Evolutionary conservation across 345 rosid genomes (phyloP).

Genomic region (Hirschfeldia incana): DNA sequence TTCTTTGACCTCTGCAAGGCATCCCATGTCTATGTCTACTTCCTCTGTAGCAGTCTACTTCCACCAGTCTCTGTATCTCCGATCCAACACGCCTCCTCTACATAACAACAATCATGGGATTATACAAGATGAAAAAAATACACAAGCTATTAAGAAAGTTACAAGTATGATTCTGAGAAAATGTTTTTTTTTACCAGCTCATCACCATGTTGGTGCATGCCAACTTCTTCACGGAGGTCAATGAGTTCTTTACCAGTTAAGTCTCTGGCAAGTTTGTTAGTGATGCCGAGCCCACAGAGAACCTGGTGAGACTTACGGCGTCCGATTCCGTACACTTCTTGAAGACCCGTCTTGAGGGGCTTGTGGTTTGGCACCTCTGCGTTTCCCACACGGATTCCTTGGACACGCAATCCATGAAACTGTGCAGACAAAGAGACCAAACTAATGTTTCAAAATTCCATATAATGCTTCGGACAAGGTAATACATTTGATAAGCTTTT

Average conservation of each 20-base stretch:
- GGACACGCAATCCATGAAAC: conserved; percentile 52
- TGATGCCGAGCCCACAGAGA: conserved; percentile 57
- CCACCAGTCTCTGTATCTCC: conserved; percentile 52
- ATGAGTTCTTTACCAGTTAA: conserved; percentile 69
- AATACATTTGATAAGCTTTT: conserved; percentile 10
- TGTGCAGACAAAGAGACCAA: conserved; percentile 18
- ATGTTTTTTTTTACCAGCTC: conserved; percentile 49
- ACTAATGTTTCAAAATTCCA: too few relatives aligned
- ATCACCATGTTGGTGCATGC: conserved; percentile 59
- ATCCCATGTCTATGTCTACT: conserved; percentile 50
- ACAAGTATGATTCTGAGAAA: background rate
- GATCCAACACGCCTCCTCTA: conserved; percentile 51
- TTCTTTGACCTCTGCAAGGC: conserved; percentile 64
- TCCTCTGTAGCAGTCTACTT: conserved; percentile 62
- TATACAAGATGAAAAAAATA: background rate
- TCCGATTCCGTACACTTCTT: conserved; percentile 72
- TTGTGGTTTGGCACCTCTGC: conserved; percentile 65
- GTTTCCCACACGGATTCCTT: conserved; percentile 65
- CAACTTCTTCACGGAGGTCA: conserved; percentile 66
- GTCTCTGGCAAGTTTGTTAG: conserved; percentile 70
- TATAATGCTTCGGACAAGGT: background rate
- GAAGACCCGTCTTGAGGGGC: conserved; percentile 61
- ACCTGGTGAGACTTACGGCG: conserved; percentile 64
- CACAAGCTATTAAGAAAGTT: background rate
- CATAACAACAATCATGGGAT: background rate